A percentile compares a stretch with the other conserved stretches of the same genome.
Evolutionary conservation across 2,329 filamentous ascomycete genomes (phyloP).

Genomic region (Cryphonectria carpinicola): DNA sequence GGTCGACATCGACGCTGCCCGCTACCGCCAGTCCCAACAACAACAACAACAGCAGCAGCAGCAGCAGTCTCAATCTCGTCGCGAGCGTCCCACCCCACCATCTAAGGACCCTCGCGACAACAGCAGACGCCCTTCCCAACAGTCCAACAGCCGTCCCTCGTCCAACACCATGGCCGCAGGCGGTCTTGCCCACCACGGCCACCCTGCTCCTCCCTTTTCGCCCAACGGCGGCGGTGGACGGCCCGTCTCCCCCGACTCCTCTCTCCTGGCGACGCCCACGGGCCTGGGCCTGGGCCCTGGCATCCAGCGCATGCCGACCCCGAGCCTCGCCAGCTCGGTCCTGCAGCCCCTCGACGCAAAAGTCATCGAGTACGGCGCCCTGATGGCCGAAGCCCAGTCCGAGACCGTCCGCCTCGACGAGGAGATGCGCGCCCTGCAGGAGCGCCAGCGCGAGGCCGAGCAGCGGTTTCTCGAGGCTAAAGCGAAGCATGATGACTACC

Average conservation of each 20-base stretch:
- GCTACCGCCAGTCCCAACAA: slow-evolving; percentile 27
- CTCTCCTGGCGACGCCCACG: not conserved
- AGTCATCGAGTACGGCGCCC: slow-evolving; percentile 47
- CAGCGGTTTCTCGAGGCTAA: slow-evolving; percentile 48
- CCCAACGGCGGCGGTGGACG: not conserved
- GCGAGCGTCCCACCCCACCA: slow-evolving; percentile 12
- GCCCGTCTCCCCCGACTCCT: slow-evolving; percentile 5
- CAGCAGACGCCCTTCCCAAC: not conserved
- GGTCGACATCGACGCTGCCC: slow-evolving; percentile 28
- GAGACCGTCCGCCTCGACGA: slow-evolving; percentile 49
- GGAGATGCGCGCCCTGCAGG: slow-evolving; percentile 46
- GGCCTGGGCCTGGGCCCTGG: slow-evolving; percentile 26
- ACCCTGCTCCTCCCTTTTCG: not conserved
- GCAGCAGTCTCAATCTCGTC: not conserved
- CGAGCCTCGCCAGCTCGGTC: slow-evolving; percentile 47
- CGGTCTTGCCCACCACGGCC: slow-evolving; percentile 3
- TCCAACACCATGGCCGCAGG: not conserved
- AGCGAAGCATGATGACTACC: slow-evolving; percentile 49
- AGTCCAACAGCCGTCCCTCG: not conserved
- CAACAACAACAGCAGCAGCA: slow-evolving; percentile 16
- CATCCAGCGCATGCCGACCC: slow-evolving; percentile 50
- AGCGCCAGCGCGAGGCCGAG: slow-evolving; percentile 46
- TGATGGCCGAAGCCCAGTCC: slow-evolving; percentile 47
- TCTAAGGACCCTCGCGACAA: slow-evolving; percentile 16
- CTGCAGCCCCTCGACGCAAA: slow-evolving; percentile 51